These are phyloP conservation scores for Cryptococcus amylolentus DNA, from an alignment of 1,284 basidiomycete genomes.

Conservation along the genomic window DNA sequence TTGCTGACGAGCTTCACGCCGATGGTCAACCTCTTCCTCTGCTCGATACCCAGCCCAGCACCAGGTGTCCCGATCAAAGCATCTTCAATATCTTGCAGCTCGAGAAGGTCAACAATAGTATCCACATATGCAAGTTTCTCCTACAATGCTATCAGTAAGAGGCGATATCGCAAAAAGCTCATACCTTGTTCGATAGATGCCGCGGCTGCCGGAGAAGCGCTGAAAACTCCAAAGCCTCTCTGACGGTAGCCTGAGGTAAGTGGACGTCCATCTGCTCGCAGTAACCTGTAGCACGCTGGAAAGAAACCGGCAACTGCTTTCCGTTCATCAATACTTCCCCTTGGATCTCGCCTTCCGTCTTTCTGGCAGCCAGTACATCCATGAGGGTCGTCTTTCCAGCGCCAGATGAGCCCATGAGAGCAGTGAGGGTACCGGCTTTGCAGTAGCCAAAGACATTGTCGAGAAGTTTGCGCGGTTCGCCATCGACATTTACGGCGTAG, in stretches of 20 bases:
- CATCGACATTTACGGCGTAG: constrained; percentile 51
- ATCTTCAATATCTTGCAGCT: constrained; percentile 53
- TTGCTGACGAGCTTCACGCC: constrained; percentile 58
- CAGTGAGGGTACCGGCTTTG: constrained; percentile 53
- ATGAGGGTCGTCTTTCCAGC: constrained; percentile 51
- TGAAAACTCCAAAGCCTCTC: constrained; percentile 77
- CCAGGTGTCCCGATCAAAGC: constrained; percentile 52
- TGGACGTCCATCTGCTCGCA: constrained; percentile 46
- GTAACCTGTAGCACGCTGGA: constrained; percentile 54
- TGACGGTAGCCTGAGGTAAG: constrained; percentile 54
- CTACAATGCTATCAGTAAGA: background rate
- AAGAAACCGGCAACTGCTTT: constrained; percentile 48
- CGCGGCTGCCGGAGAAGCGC: constrained; percentile 74
- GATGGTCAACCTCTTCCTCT: constrained; percentile 56
- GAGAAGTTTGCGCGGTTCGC: constrained; percentile 48
- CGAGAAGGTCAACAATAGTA: constrained; percentile 54
- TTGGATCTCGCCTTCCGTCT: constrained; percentile 38
- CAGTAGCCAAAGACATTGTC: constrained; percentile 54
- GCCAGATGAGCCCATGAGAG: constrained; percentile 51
- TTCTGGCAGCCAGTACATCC: constrained; percentile 51
- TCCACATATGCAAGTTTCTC: constrained; percentile 56
- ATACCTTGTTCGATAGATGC: constrained; percentile 57
- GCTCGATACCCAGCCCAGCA: constrained; percentile 53
- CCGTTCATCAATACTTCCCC: constrained; percentile 54
- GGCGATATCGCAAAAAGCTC: background rate